A percentile compares a stretch with the other conserved stretches of the same genome.
Evolutionary conservation across 768 basidiomycete genomes (phyloP).

Genomic region (Trametes punicea): DNA sequence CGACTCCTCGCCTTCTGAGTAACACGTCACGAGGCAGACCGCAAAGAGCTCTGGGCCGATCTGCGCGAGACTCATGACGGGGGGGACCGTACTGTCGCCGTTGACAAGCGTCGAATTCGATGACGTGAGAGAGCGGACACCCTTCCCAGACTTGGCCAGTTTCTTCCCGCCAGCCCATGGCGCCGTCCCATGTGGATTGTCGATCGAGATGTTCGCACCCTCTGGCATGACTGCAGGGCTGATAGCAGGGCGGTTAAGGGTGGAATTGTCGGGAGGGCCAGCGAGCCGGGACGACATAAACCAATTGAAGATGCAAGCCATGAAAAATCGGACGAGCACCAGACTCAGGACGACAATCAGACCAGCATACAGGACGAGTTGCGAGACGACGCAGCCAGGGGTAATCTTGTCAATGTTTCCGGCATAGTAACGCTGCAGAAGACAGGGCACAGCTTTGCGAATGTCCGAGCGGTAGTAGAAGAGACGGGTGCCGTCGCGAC

Average conservation of each 20-base stretch:
- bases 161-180: slow-evolving; percentile 80
- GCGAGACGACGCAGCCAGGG: slow-evolving; percentile 91
- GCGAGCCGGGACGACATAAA: slow-evolving; percentile 84
- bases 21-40: slow-evolving; percentile 95
- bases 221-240: slow-evolving; percentile 95
- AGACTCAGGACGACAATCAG: slow-evolving; percentile 89
- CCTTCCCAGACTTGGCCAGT: slow-evolving; percentile 45
- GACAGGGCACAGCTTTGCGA: slow-evolving; percentile 69
- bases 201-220: slow-evolving; percentile 91
- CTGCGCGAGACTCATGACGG: slow-evolving; percentile 79
- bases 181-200: slow-evolving; percentile 88
- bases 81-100: slow-evolving; percentile 40
- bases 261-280: slow-evolving; percentile 64
- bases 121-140: slow-evolving; percentile 48
- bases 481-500: slow-evolving; percentile 87
- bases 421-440: slow-evolving; percentile 82
- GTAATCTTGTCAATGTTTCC: slow-evolving; percentile 97
- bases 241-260: slow-evolving; percentile 80
- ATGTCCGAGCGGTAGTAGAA: slow-evolving; percentile 73
- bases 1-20: slow-evolving; percentile 94
- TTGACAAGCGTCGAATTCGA: slow-evolving; percentile 56
- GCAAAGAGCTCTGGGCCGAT: slow-evolving; percentile 96
- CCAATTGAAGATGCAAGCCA: slow-evolving; percentile 98
- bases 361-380: slow-evolving; percentile 84
- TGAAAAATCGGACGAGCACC: slow-evolving; percentile 86